phyloP scores from a whole-genome alignment of 2,329 filamentous ascomycete genomes.

The Mycocentrospora acerina region DNA sequence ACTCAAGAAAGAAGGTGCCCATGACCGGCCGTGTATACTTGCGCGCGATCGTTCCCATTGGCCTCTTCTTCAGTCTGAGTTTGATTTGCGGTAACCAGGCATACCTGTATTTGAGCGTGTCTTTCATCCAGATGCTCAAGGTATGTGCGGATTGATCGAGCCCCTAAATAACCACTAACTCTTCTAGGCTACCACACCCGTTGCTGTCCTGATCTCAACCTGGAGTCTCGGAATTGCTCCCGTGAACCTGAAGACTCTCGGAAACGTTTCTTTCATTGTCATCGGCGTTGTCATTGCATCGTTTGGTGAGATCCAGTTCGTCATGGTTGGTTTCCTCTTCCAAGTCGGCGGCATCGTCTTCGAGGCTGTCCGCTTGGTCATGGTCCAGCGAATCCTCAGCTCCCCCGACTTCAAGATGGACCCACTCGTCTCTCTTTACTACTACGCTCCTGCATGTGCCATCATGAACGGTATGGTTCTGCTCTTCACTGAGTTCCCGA shows the following conservation, averaged over 20 bases:
- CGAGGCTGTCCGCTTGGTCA: conserved; percentile 78
- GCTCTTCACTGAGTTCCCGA: conserved; percentile 72
- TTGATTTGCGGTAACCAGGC: conserved; percentile 96
- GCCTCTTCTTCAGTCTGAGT: conserved; percentile 91
- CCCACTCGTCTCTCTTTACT: conserved; percentile 83
- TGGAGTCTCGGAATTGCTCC: conserved; percentile 85
- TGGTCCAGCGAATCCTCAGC: conserved; percentile 81
- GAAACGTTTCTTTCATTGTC: conserved; percentile 94
- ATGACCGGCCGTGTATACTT: conserved; percentile 96
- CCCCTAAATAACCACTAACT: conserved; percentile 7
- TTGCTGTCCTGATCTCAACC: conserved; percentile 85
- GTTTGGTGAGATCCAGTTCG: conserved; percentile 93
- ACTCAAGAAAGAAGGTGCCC: conserved; percentile 93
- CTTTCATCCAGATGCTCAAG: conserved; percentile 99
- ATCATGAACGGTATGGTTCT: conserved; percentile 76
- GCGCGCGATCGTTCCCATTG: conserved; percentile 90
- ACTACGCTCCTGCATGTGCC: conserved; percentile 83
- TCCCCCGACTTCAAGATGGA: conserved; percentile 91
- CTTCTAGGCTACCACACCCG: conserved; percentile 81
- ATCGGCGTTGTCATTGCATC: conserved; percentile 93
- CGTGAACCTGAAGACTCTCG: conserved; percentile 81
- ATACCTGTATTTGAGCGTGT: conserved; percentile 91
- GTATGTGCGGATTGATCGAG: conserved; percentile 45
- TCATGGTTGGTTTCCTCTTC: conserved; percentile 75
- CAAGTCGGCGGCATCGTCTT: conserved; percentile 78